These are phyloP conservation scores for Cladosporium sp. DNA, from an alignment of 2,329 filamentous ascomycete genomes.

Conservation along the genomic window DNA sequence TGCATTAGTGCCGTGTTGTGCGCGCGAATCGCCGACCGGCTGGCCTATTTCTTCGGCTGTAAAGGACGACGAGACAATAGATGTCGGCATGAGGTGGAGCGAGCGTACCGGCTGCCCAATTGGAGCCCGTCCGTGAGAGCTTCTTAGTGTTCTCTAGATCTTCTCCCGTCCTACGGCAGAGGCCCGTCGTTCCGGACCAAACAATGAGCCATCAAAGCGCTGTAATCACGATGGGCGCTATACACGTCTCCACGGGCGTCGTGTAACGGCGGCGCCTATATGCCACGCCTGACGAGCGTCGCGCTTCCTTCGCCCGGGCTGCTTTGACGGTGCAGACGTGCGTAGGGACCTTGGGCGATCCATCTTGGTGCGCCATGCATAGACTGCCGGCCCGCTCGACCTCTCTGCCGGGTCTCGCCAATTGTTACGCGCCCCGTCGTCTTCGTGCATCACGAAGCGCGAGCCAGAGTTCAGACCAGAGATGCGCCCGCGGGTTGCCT, in stretches of 20 bases:
- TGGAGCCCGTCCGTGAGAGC: neutral
- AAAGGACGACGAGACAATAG: neutral
- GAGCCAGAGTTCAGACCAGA: slow-evolving; percentile 10
- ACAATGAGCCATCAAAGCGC: neutral
- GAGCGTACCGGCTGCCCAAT: neutral
- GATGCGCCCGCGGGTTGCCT: neutral
- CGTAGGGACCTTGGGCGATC: neutral
- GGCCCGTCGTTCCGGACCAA: slow-evolving; percentile 8
- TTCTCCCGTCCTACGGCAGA: slow-evolving; percentile 1
- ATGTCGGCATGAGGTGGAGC: neutral
- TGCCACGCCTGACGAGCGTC: slow-evolving; percentile 3
- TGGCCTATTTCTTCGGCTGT: slow-evolving; percentile 9
- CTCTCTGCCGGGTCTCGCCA: slow-evolving; percentile 12
- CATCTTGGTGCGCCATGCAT: slow-evolving; percentile 4
- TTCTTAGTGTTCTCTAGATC: slow-evolving; percentile 5
- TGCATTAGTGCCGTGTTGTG: slow-evolving; percentile 6
- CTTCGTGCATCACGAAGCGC: slow-evolving; percentile 8
- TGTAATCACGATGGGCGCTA: slow-evolving; percentile 1
- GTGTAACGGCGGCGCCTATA: slow-evolving; percentile 10
- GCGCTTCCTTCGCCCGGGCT: neutral
- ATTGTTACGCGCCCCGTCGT: slow-evolving; percentile 10
- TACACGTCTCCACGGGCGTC: neutral
- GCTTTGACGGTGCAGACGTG: neutral
- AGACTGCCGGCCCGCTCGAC: slow-evolving; percentile 8
- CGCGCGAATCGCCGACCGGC: slow-evolving; percentile 7